Percentiles rank a stretch among this genome's conserved stretches.
phyloP scores from a whole-genome alignment of 768 basidiomycete genomes.

The Porpolomopsis calyptriformis region DNA sequence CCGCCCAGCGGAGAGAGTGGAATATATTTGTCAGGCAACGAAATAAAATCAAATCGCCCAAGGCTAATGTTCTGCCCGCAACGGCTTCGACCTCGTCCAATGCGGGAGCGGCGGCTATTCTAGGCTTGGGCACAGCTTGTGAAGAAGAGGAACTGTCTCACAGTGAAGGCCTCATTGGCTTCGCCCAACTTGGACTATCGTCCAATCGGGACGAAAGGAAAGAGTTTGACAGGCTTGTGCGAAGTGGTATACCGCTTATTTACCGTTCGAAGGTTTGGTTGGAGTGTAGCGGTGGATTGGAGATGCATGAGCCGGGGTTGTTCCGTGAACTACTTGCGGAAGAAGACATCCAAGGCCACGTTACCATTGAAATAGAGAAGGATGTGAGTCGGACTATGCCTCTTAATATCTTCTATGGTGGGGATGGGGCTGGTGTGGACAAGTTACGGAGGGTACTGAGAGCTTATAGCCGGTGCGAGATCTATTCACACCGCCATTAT shows the following conservation, averaged over 20 bases:
- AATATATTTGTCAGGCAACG: conserved; percentile 74
- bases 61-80: conserved; percentile 14
- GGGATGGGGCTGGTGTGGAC: conserved; percentile 87
- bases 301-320: conserved; percentile 84
- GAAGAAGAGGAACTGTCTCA: conserved; percentile 71
- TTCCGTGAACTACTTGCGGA: conserved; percentile 75
- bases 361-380: conserved; percentile 84
- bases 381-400: conserved; percentile 91
- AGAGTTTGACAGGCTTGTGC: conserved; percentile 72
- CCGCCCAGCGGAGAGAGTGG: conserved; percentile 67
- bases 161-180: conserved; percentile 79
- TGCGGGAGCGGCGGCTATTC: conserved; percentile 47
- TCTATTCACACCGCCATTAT: neutral
- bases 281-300: conserved; percentile 88
- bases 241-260: conserved; percentile 77
- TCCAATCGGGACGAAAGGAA: conserved; percentile 67
- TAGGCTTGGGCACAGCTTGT: conserved; percentile 52
- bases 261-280: conserved; percentile 86
- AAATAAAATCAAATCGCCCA: conserved; percentile 33
- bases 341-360: conserved; percentile 34
- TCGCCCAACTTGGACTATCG: conserved; percentile 77
- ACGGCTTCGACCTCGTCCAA: conserved; percentile 17
- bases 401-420: conserved; percentile 91
- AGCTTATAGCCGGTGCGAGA: conserved; percentile 81
- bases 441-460: conserved; percentile 84